Conservation (phyloP, 1,284 basidiomycete genomes). For the Trichosporon sp. region DNA sequence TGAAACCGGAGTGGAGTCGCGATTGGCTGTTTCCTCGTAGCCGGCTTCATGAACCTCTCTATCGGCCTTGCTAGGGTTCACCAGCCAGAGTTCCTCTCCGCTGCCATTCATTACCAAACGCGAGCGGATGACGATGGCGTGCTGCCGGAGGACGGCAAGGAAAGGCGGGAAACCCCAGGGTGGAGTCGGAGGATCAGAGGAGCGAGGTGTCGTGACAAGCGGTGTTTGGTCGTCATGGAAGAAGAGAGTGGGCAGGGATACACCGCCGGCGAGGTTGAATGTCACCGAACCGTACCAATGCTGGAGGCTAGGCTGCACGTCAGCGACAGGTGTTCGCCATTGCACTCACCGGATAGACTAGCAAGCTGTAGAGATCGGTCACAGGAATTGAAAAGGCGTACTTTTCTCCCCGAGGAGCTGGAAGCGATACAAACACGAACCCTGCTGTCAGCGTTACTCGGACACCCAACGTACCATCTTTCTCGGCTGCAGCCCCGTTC, state of each 20-base stretch:
- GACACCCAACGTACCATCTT: slow-evolving; percentile 46
- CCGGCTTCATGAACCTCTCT: slow-evolving; percentile 73
- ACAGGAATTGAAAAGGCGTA: slow-evolving; percentile 94
- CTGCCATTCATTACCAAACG: slow-evolving; percentile 45
- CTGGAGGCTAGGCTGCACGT: slow-evolving; percentile 49
- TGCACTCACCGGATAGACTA: slow-evolving; percentile 68
- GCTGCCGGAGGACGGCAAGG: slow-evolving; percentile 70
- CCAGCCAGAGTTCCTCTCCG: slow-evolving; percentile 71
- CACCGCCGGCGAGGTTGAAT: slow-evolving; percentile 73
- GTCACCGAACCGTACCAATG: slow-evolving; percentile 57
- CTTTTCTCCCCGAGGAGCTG: slow-evolving; percentile 67
- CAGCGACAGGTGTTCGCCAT: neutral
- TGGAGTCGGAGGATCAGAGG: slow-evolving; percentile 33
- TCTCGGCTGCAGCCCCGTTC: slow-evolving; percentile 32
- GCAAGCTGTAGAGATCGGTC: slow-evolving; percentile 83
- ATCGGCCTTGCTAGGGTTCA: slow-evolving; percentile 87
- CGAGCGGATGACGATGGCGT: slow-evolving; percentile 74
- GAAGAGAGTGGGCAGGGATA: slow-evolving; percentile 84
- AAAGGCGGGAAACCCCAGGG: slow-evolving; percentile 67
- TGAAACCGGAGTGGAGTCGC: slow-evolving; percentile 51
- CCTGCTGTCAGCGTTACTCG: slow-evolving; percentile 34
- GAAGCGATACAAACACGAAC: slow-evolving; percentile 53
- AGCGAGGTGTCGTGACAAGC: slow-evolving; percentile 35
- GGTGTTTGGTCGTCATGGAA: slow-evolving; percentile 95
- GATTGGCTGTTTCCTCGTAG: slow-evolving; percentile 37